Evolutionary conservation across 208 protist genomes (phyloP).

Genomic region (Leishmania martiniquensis): DNA sequence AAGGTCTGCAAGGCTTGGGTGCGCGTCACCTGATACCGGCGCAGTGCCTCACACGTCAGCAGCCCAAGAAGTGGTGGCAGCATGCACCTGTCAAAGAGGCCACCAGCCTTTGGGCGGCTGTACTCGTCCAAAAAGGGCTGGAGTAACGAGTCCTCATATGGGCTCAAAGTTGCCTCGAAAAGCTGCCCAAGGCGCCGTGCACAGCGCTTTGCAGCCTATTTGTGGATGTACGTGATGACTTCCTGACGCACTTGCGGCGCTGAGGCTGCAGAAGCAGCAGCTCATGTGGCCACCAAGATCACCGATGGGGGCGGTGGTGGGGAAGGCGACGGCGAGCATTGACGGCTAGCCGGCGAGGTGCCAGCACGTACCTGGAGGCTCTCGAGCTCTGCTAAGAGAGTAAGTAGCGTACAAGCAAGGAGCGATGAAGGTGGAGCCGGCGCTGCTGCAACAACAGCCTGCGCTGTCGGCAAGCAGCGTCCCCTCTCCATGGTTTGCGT

Average conservation of each 20-base stretch:
- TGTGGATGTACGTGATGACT: not conserved
- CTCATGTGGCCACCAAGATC: not conserved
- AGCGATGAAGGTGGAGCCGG: too few species aligned
- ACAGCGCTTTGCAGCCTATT: not conserved
- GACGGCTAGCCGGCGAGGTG: too few species aligned
- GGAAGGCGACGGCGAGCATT: too few species aligned
- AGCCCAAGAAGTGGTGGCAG: conserved; percentile 37
- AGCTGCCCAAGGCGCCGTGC: conserved; percentile 30
- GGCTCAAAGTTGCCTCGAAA: conserved; percentile 29
- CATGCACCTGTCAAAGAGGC: conserved; percentile 32
- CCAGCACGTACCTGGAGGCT: too few species aligned
- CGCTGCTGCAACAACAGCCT: too few species aligned
- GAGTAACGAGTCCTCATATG: not conserved
- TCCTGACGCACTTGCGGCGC: not conserved
- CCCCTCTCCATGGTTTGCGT: too few species aligned
- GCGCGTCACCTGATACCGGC: conserved; percentile 34
- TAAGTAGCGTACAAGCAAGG: too few species aligned
- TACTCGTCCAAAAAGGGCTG: conserved; percentile 47
- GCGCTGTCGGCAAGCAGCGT: too few species aligned
- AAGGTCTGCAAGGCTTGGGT: conserved; percentile 44
- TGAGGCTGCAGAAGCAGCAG: not conserved
- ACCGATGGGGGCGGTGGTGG: too few species aligned
- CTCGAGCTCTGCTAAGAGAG: too few species aligned
- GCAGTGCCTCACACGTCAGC: conserved; percentile 33
- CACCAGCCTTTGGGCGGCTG: conserved; percentile 29